Conservation (phyloP, 306 rosid genomes). For the Sesbania bispinosa region DNA sequence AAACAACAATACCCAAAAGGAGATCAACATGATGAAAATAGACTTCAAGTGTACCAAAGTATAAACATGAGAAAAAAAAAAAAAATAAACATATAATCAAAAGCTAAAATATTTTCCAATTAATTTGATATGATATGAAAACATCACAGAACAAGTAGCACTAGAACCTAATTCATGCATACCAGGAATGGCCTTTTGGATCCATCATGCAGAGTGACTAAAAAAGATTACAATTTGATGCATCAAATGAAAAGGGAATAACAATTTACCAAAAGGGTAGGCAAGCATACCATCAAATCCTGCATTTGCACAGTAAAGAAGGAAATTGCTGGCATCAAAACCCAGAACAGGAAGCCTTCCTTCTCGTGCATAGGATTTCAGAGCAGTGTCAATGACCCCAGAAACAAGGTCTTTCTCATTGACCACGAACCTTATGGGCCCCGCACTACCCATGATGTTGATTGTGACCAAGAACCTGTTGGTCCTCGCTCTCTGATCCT, state of each 20-base stretch:
- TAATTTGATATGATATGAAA: neutral
- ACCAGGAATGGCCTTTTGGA: neutral
- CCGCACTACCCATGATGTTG: conserved; percentile 76
- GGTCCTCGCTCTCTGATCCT: neutral
- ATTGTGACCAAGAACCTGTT: conserved; percentile 66
- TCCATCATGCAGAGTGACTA: neutral
- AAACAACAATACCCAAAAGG: neutral
- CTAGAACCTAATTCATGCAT: no score
- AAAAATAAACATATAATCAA: neutral
- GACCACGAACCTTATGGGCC: conserved; percentile 81
- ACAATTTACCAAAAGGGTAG: conserved; percentile 2
- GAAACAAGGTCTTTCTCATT: conserved; percentile 63
- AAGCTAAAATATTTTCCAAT: neutral
- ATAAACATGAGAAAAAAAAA: neutral
- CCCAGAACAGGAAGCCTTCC: conserved; percentile 88
- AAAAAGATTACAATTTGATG: neutral
- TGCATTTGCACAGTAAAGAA: conserved; percentile 59
- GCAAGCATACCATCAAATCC: conserved; percentile 59
- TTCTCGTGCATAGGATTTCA: conserved; percentile 81
- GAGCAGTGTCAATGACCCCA: conserved; percentile 59
- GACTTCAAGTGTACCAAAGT: neutral
- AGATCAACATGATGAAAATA: neutral
- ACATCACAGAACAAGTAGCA: neutral
- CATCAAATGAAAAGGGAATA: neutral
- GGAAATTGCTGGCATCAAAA: conserved; percentile 52